Conservation (phyloP, 2,329 filamentous ascomycete species). For the Fusarium musae region DNA sequence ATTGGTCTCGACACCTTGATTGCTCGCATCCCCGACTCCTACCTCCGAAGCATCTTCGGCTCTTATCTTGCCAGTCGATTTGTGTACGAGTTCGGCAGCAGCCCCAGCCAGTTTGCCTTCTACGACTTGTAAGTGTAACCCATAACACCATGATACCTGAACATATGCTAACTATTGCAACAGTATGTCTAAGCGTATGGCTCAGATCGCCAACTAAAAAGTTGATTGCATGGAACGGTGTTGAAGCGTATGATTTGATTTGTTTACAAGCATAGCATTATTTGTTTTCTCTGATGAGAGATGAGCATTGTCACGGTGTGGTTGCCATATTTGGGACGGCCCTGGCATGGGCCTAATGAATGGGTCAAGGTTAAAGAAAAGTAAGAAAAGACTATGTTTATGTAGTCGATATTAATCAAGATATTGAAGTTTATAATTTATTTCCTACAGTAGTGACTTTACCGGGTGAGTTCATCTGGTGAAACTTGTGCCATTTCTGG, state of each 20-base stretch:
- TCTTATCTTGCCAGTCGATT: slow-evolving; percentile 95
- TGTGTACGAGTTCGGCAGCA: slow-evolving; percentile 94
- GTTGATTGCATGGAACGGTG: slow-evolving; percentile 32
- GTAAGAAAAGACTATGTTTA: slow-evolving; percentile 41
- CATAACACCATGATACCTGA: neutral
- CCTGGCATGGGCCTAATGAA: slow-evolving; percentile 41
- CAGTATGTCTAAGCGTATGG: slow-evolving; percentile 74
- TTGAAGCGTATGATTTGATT: slow-evolving; percentile 36
- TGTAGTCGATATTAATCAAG: slow-evolving; percentile 42
- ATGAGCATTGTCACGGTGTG: slow-evolving; percentile 43
- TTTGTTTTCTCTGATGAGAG: slow-evolving; percentile 39
- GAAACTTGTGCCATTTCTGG: slow-evolving; percentile 8
- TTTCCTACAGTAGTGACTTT: neutral
- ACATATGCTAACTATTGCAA: slow-evolving; percentile 47
- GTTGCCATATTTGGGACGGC: slow-evolving; percentile 41
- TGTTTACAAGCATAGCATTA: slow-evolving; percentile 44
- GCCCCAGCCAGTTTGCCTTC: slow-evolving; percentile 95
- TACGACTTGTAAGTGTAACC: slow-evolving; percentile 86
- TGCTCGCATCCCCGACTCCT: slow-evolving; percentile 86
- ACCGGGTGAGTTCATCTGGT: neutral
- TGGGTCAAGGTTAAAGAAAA: slow-evolving; percentile 46
- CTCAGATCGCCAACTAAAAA: slow-evolving; percentile 52
- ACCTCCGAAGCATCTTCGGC: slow-evolving; percentile 94
- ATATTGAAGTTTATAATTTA: slow-evolving; percentile 30
- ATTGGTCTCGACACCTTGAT: slow-evolving; percentile 92